Percentiles rank a stretch among this genome's conserved stretches.
These are phyloP conservation scores for Mercurialis annua DNA, from an alignment of 345 rosid species.

Conservation along the genomic window DNA sequence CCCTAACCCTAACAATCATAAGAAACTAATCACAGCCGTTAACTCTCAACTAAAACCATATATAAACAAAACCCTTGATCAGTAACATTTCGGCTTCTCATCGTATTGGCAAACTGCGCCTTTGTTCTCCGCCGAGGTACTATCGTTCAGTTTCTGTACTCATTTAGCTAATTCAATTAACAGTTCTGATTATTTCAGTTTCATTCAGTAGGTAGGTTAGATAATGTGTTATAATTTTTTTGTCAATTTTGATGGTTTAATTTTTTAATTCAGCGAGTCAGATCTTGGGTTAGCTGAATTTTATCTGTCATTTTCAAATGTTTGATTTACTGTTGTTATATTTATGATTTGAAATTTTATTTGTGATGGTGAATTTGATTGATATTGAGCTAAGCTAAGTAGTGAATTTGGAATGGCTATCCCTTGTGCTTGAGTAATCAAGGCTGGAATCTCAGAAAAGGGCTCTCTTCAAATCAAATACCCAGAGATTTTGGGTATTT, in stretches of 20 bases:
- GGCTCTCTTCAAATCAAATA: constrained; percentile 33
- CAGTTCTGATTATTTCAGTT: not conserved
- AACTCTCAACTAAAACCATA: not conserved
- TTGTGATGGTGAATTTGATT: constrained; percentile 4
- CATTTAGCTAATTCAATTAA: not conserved
- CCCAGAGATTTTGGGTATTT: constrained; percentile 24
- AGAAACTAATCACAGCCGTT: constrained; percentile 20
- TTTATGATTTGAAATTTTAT: not conserved
- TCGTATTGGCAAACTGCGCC: not conserved
- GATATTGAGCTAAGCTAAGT: constrained; percentile 9
- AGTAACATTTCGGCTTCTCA: not conserved
- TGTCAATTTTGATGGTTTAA: no score
- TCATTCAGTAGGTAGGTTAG: not conserved
- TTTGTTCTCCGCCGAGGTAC: constrained; percentile 12
- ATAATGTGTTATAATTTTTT: not conserved
- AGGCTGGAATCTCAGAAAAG: constrained; percentile 58
- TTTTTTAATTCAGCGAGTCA: no score
- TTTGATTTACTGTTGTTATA: not conserved
- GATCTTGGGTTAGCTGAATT: no score
- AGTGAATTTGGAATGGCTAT: constrained; percentile 16
- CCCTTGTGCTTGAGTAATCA: constrained; percentile 32
- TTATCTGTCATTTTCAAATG: no score
- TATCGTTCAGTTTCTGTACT: not conserved
- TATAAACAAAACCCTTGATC: not conserved
- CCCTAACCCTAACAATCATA: constrained; percentile 4